These are phyloP conservation scores for Anisodus acutangulus DNA, from an alignment of 257 asterid species.

Conservation along the genomic window DNA sequence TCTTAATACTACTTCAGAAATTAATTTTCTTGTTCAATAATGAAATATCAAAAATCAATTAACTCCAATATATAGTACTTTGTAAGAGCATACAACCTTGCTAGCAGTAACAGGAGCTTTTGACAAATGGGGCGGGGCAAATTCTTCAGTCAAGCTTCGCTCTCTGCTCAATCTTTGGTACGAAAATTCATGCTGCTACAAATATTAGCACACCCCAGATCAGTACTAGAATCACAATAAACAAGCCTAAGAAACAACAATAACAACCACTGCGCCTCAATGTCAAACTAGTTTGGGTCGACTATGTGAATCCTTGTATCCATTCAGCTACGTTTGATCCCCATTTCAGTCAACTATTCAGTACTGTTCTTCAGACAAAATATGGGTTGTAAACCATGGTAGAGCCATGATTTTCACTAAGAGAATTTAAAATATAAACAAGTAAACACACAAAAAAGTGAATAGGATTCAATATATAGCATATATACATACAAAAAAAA, in stretches of 20 bases:
- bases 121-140: conserved; percentile 49
- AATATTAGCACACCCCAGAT: conserved; percentile 39
- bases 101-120: conserved; percentile 51
- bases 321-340: background rate
- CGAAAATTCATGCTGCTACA: conserved; percentile 68
- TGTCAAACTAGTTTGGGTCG: background rate
- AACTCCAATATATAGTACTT: background rate
- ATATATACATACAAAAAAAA: too few species aligned
- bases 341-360: background rate
- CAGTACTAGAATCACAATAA: conserved; percentile 32
- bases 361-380: background rate
- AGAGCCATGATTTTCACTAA: too few species aligned
- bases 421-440: too few species aligned
- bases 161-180: conserved; percentile 64
- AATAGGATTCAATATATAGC: too few species aligned
- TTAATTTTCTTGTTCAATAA: conserved; percentile 13
- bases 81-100: conserved; percentile 52
- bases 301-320: background rate
- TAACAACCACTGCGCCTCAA: background rate
- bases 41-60: background rate
- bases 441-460: too few species aligned
- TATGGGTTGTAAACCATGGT: too few species aligned
- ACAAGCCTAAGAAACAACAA: background rate
- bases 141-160: conserved; percentile 56
- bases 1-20: conserved; percentile 22